phyloP scores from a whole-genome alignment of 208 protist genomes.

The Endotrypanum monterogeii region DNA sequence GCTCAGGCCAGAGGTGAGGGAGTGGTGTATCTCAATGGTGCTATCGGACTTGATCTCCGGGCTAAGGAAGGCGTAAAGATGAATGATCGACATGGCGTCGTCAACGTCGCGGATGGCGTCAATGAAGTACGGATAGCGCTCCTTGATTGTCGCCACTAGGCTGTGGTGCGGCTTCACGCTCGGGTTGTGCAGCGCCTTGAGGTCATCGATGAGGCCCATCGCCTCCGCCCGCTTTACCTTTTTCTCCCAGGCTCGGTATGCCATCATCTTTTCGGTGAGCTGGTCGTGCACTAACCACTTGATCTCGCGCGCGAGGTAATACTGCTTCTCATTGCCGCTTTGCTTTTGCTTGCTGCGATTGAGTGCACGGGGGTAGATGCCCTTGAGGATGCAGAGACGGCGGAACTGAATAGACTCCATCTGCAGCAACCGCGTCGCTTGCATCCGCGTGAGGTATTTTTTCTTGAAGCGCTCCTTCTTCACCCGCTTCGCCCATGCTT shows the following conservation, averaged over 20 bases:
- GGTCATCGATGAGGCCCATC: slow-evolving; percentile 69
- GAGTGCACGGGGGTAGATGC: slow-evolving; percentile 98
- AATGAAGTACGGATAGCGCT: slow-evolving; percentile 98
- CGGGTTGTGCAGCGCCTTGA: slow-evolving; percentile 61
- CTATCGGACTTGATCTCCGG: slow-evolving; percentile 69
- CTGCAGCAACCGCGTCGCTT: slow-evolving; percentile 94
- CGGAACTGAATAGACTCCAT: slow-evolving; percentile 93
- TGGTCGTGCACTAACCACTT: slow-evolving; percentile 97
- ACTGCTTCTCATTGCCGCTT: slow-evolving; percentile 95
- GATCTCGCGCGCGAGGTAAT: slow-evolving; percentile 99
- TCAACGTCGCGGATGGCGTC: slow-evolving; percentile 97
- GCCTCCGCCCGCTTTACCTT: slow-evolving; percentile 92
- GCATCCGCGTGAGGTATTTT: slow-evolving; percentile 94
- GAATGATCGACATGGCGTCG: slow-evolving; percentile 96
- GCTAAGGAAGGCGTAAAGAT: slow-evolving; percentile 94
- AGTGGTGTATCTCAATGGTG: slow-evolving; percentile 81
- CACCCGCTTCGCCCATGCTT: slow-evolving; percentile 89
- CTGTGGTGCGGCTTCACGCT: slow-evolving; percentile 87
- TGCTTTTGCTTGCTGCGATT: slow-evolving; percentile 95
- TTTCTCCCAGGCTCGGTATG: slow-evolving; percentile 92
- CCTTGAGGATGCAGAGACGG: slow-evolving; percentile 98
- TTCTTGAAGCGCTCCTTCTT: slow-evolving; percentile 91
- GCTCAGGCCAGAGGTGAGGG: slow-evolving; percentile 81
- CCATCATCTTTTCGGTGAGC: slow-evolving; percentile 95
- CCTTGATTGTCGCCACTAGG: slow-evolving; percentile 95